phyloP scores from a whole-genome alignment of 169 alveolate genomes.

The Haemoproteus tartakovskyi region DNA sequence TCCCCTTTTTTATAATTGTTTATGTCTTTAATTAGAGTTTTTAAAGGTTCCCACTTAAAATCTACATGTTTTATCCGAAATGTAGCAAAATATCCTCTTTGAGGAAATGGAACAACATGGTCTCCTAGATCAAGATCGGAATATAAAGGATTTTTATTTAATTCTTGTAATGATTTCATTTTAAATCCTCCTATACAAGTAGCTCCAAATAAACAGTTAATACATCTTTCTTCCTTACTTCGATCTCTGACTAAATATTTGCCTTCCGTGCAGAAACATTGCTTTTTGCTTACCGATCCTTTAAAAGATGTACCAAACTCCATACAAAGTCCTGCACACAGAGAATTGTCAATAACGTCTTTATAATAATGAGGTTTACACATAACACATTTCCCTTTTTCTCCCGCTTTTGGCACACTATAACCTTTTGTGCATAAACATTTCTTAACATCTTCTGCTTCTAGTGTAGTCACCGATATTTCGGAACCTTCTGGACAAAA shows the following conservation, averaged over 20 bases:
- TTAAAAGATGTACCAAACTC: constrained; percentile 77
- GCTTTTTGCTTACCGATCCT: constrained; percentile 76
- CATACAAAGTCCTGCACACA: constrained; percentile 79
- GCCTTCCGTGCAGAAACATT: constrained; percentile 77
- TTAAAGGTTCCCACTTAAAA: constrained; percentile 42
- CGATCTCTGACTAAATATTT: constrained; percentile 70
- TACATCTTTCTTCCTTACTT: constrained; percentile 58
- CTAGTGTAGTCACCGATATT: constrained; percentile 71
- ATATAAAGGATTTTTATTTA: constrained; percentile 60
- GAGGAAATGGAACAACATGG: constrained; percentile 56
- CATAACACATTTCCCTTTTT: constrained; percentile 54
- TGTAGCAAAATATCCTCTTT: constrained; percentile 60
- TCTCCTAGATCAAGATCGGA: constrained; percentile 47
- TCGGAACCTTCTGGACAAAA: constrained; percentile 76
- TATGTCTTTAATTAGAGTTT: constrained; percentile 20
- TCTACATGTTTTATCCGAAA: constrained; percentile 40
- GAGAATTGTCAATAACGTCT: constrained; percentile 78
- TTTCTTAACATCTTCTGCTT: constrained; percentile 69
- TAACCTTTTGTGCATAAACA: constrained; percentile 78
- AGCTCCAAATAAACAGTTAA: constrained; percentile 75
- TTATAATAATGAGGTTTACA: constrained; percentile 78
- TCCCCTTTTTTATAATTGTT: constrained; percentile 30
- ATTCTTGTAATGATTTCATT: constrained; percentile 49
- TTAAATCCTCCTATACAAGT: constrained; percentile 77
- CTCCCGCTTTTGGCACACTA: constrained; percentile 16